These are phyloP conservation scores for Euryodendron excelsum DNA, from an alignment of 148 eudicot genomes.

Conservation along the genomic window DNA sequence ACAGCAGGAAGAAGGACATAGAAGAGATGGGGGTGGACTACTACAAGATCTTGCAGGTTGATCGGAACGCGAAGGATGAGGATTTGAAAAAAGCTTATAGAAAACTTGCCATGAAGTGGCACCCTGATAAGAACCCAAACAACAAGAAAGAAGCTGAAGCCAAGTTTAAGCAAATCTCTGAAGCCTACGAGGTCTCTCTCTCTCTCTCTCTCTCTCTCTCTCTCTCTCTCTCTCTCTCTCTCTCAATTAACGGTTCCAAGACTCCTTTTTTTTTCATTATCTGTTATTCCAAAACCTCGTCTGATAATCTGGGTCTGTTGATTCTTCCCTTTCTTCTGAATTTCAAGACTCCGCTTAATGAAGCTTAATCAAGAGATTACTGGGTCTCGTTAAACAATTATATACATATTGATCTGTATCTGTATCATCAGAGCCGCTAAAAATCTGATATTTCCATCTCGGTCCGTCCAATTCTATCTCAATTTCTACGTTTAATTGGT, in stretches of 20 bases:
- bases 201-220: neutral
- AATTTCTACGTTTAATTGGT: too few relatives aligned
- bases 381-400: too few relatives aligned
- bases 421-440: too few relatives aligned
- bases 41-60: constrained; percentile 58
- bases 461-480: too few relatives aligned
- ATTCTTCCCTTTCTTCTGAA: too few relatives aligned
- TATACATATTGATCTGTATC: too few relatives aligned
- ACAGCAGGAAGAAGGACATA: neutral
- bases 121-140: constrained; percentile 73
- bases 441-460: too few relatives aligned
- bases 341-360: too few relatives aligned
- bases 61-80: constrained; percentile 54
- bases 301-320: too few relatives aligned
- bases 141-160: constrained; percentile 73
- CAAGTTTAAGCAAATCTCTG: constrained; percentile 77
- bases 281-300: too few relatives aligned
- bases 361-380: too few relatives aligned
- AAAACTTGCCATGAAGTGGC: constrained; percentile 75
- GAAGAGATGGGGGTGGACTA: constrained; percentile 62
- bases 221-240: neutral
- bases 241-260: neutral
- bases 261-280: too few relatives aligned
- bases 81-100: constrained; percentile 66
- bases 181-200: constrained; percentile 56